Evolutionary conservation across 2,329 filamentous ascomycete genomes (phyloP).

Genomic region (Monosporascus sp.): DNA sequence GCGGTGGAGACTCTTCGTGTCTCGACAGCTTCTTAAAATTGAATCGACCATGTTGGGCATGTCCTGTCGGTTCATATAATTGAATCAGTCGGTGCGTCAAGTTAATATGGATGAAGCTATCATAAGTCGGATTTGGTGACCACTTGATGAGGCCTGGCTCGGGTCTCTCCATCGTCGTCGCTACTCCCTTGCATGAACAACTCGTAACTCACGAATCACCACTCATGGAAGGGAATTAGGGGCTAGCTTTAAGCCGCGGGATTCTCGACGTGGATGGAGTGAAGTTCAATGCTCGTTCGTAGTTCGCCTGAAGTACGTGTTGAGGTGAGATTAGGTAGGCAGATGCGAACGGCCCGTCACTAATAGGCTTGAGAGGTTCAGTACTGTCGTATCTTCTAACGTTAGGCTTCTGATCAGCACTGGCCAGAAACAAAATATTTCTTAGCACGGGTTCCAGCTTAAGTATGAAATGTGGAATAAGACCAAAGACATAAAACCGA

Average conservation of each 20-base stretch:
- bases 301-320: too few relatives aligned
- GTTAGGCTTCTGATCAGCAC: too few relatives aligned
- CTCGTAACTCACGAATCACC: background rate
- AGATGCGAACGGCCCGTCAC: too few relatives aligned
- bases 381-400: too few relatives aligned
- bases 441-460: too few relatives aligned
- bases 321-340: too few relatives aligned
- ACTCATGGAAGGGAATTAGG: background rate
- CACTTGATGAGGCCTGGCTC: conserved; percentile 61
- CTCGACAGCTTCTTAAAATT: conserved; percentile 52
- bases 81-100: conserved; percentile 58
- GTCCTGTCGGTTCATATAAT: conserved; percentile 56
- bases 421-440: too few relatives aligned
- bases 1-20: conserved; percentile 57
- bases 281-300: too few relatives aligned
- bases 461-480: too few relatives aligned
- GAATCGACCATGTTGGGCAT: conserved; percentile 50
- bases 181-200: conserved; percentile 16
- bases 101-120: conserved; percentile 62
- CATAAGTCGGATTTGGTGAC: conserved; percentile 53
- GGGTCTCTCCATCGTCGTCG: conserved; percentile 47
- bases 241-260: background rate
- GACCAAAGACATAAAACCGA: too few relatives aligned
- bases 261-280: too few relatives aligned
- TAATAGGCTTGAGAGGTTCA: too few relatives aligned